Evolutionary conservation across 371 early-diverging fungal genomes (phyloP), one percentile per base, ranked within the genome.

Genomic region (Rhizopus sp.): DNA sequence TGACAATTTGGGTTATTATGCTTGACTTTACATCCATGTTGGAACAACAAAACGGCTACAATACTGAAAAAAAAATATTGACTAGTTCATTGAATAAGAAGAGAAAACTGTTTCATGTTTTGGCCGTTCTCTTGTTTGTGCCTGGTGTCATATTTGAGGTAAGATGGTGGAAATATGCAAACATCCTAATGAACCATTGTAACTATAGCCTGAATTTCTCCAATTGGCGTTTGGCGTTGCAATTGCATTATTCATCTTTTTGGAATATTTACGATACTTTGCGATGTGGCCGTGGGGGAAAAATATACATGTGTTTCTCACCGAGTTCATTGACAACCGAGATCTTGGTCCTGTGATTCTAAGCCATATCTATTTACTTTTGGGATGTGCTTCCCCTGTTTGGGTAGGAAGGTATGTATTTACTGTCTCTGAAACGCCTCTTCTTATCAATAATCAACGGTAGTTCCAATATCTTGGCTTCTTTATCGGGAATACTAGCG

Each of bases 301-400:
- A n/a, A 68, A 65, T 39, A 74, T 97, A 1, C 83, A 90, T 44
- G 59, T 72, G 10, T 95, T 94, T 59, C 59, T 94, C 60, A 73
- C 78, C 16, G 81, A 81, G 34, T 97, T 96, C 62, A 73, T 91
- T 30, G 94, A 96, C 60, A 77, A 82, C 38, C 86, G 92, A 13
- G 97, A 97, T 62, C 66, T 86, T 0, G 90, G 90, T 4, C 84
- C 87, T 0, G 84, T 88, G 30, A 89, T 97, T n/a, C 69, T 95
- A 7, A 88, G 92, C 31, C 97, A 97, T 61, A 71, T 96, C 34
- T 95, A 94, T 60, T 72, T 97, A 16, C 64, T 97, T 12, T 39
- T 93, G 13, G 97, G 97, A 1, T 96, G 97, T 67, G 95, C 95
- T 8, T 68, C 84, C 6, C 93, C 95, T 0, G 88, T 95, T 15